Base-by-base conservation (phyloP, 306 rosid species). In the Rubus idaeus region DNA sequence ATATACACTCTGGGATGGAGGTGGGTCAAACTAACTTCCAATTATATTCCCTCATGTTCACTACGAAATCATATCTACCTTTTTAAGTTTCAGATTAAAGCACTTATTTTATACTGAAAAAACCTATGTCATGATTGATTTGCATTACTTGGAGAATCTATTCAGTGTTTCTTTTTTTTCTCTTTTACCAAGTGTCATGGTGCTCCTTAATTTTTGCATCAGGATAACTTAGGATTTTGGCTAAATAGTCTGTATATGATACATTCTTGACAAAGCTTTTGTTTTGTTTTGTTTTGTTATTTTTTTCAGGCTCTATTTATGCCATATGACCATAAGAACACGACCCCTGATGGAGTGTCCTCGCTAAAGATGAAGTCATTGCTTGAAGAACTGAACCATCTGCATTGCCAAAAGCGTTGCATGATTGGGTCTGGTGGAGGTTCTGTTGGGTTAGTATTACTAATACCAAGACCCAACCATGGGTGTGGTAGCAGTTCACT, bases 1-100 rank as follows among this genome's bases (percentile, higher is more conserved):
- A 96, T 71, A 91, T 96, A 81, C 99, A 96, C 90, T 96, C 99
- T 37, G 99, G 99, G 78, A 96, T 96, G 99, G 96, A 96, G 94
- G 99, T 89, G 78, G 77, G 70, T 75, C 79, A 40, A 46, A 49
- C 51, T 65, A 44, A 57, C 11, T 40, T 40, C 46, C 45, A 20
- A 12, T 66, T 40, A 2, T 52, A 64, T 52, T 64, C 40, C 8
- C 50, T n/a, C 39, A 8, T 65, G 39, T 50, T 65, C 73, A 40
- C 52, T 63, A 70, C 3, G 11, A 51, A 71, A 41, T 20, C 46
- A 5, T 50, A 70, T 68, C 39, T 9, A 69, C 57, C 37, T 51
- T 71, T 41, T 2, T 13, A 52, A 66, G 35, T 67, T 44, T 51
- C n/a, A 8, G 30, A 53, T 20, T 17, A 23, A 67, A 11, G 40